Base-by-base conservation (phyloP, 495 filamentous ascomycete genomes). In the Xylaria palmicola region DNA sequence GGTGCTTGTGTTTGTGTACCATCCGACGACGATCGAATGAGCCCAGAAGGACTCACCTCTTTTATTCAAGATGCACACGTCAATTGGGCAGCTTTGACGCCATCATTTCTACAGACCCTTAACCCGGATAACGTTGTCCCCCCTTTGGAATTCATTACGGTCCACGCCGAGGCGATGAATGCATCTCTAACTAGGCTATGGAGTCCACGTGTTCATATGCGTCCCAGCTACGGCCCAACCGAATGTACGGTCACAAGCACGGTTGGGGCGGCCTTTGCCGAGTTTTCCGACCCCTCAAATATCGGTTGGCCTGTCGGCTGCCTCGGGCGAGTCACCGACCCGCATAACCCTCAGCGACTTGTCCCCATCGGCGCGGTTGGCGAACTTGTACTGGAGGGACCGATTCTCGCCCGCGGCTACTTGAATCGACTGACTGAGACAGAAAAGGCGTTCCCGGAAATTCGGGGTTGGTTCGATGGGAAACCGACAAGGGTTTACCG, bases 251-350 rank as follows among this genome's bases (percentile, higher is more conserved):
- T 51, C 20, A 50, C 43, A 17, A 47, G 43, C 36, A 36, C 47
- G 52, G 56, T 60, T 2, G 41, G 44, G 15, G 44, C 43, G 1
- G 22, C 13, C 45, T 49, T 37, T 19, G 17, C n/a, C 26, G 9
- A 30, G 30, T 39, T 30, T 27, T 50, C 44, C 4, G 29, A 32
- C 19, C 44, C 41, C 13, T 68, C 72, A 5, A 77, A 75, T 34
- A 83, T 85, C 60, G 81, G 83, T 3, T 72, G 76, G 73, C 62
- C 73, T 69, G 15, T 76, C 66, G 65, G 78, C 69, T 34, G 65
- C 72, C 43, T 55, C 26, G 77, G 80, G 0, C 84, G 82, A 81
- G 73, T 85, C n/a, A 72, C 81, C 17, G 76, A 83, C 43, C 61
- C 76, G 1, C 74, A 79, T 0, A 69, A 84, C 57, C 76, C 79